These are phyloP conservation scores for Coemansia erecta DNA, from an alignment of 192 early-diverging fungal genomes.

Conservation along the genomic window DNA sequence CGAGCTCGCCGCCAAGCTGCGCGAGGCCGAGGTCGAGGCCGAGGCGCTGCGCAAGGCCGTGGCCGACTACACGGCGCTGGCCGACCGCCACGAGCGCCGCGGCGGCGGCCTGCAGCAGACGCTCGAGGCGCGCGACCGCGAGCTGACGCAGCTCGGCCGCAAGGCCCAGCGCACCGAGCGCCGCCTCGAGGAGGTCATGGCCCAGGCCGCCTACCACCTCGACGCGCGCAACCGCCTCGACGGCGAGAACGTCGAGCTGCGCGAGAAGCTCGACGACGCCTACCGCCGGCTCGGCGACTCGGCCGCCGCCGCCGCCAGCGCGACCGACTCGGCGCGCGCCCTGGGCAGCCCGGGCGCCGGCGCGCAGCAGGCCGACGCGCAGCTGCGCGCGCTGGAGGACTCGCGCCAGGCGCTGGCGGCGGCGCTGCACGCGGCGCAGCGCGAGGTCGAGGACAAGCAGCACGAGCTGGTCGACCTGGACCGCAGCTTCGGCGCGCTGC, in stretches of 20 bases:
- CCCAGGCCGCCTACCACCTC: conserved; percentile 68
- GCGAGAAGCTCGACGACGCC: conserved; percentile 59
- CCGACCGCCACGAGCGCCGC: conserved; percentile 69
- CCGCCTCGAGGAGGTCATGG: conserved; percentile 64
- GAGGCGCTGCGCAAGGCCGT: conserved; percentile 49
- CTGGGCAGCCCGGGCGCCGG: conserved; percentile 52
- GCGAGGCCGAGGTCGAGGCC: conserved; percentile 62
- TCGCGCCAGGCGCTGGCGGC: conserved; percentile 76
- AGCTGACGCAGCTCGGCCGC: conserved; percentile 59
- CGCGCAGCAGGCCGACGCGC: conserved; percentile 72
- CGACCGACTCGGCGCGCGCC: conserved; percentile 55
- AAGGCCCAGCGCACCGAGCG: conserved; percentile 65
- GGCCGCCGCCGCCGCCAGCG: no score
- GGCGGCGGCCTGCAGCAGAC: conserved; percentile 62
- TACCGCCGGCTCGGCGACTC: conserved; percentile 56
- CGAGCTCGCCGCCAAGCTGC: conserved; percentile 56
- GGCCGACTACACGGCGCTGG: conserved; percentile 67
- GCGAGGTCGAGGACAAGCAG: conserved; percentile 78
- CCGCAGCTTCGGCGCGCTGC: conserved; percentile 50
- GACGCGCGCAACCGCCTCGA: conserved; percentile 62
- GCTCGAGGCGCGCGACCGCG: conserved; percentile 61
- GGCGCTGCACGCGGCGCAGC: conserved; percentile 69
- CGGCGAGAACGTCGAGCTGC: conserved; percentile 62
- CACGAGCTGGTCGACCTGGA: conserved; percentile 58
- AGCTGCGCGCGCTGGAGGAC: conserved; percentile 76